Evolutionary conservation across 2,329 filamentous ascomycete species (phyloP), one percentile per base, ranked within the genome.

Genomic region (Calonectria pteridis): DNA sequence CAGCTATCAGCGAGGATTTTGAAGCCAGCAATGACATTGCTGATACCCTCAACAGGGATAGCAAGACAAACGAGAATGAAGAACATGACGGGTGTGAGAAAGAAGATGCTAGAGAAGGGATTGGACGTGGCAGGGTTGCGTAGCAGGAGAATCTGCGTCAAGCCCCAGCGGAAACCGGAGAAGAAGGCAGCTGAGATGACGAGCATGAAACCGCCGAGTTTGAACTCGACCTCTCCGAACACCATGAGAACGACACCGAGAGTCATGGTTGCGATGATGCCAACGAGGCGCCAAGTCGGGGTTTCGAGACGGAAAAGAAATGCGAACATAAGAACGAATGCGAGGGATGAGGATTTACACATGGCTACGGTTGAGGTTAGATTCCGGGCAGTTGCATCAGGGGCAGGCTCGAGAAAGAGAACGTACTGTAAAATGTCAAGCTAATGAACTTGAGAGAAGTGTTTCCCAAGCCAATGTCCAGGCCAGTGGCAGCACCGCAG

Each of bases 41-140:
- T 83, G 64, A 96, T 91, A 3, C 96, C 96, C 85, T 99, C 97
- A 6, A 98, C 93, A 2, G 95, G 94, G 26, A 98, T 86, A 35
- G 97, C 95, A 76, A 99, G 94, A 71, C 92, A 80, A 66, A 97
- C 87, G 35, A 99, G 89, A 26, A 93, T 93, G 76, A 94, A 55
- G 81, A 99, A 99, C 97, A 99, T 99, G 85, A 98, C 91, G 1
- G 97, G 97, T 0, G 96, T 96, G n/a, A 99, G 91, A 85, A 96
- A 98, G 86, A 98, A 98, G 78, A 99, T 98, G 79, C 94, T 97
- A 18, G 95, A 96, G 84, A 99, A 98, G 0, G 97, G 97, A 81
- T 99, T 99, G 55, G 94, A 95, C 0, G 97, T 99, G 26, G 97
- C 96, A 1, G 96, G 95, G 84, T 98, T 98, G 78, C 96, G 94